These are phyloP conservation scores for Entomortierella lignicola DNA, from an alignment of 192 early-diverging fungal genomes.

Conservation along the genomic window DNA sequence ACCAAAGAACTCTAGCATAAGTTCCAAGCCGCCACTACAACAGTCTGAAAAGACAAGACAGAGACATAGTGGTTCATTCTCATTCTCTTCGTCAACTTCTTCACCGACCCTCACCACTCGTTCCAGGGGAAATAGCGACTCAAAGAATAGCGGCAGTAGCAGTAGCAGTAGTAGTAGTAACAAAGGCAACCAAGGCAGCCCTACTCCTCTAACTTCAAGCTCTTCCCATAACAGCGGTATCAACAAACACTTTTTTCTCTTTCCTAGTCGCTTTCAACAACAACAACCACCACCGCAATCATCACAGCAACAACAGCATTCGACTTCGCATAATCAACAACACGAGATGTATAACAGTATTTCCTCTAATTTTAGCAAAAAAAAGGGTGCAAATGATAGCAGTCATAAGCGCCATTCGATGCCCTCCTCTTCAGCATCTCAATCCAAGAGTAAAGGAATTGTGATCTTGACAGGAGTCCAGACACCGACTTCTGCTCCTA, in stretches of 20 bases:
- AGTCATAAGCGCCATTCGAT: constrained; percentile 1
- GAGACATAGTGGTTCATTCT: constrained; percentile 47
- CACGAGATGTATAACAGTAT: constrained; percentile 6
- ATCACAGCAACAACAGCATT: constrained; percentile 4
- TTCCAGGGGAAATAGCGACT: constrained; percentile 36
- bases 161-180: not conserved
- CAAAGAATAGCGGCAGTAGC: constrained; percentile 23
- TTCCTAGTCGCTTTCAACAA: constrained; percentile 24
- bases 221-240: constrained; percentile 10
- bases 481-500: not conserved
- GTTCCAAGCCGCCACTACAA: constrained; percentile 33
- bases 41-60: constrained; percentile 32
- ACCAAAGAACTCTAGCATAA: constrained; percentile 7
- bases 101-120: constrained; percentile 21
- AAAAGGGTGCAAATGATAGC: not conserved
- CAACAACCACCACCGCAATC: constrained; percentile 1
- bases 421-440: constrained; percentile 10
- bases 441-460: not conserved
- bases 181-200: not conserved
- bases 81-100: constrained; percentile 39
- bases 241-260: constrained; percentile 25
- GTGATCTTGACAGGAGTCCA: not conserved
- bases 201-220: constrained; percentile 2
- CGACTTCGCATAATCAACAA: not conserved
- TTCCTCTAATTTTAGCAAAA: constrained; percentile 1